These are phyloP conservation scores for Thermomucor indicae-seudaticae DNA, from an alignment of 371 early-diverging fungal species.

Conservation along the genomic window DNA sequence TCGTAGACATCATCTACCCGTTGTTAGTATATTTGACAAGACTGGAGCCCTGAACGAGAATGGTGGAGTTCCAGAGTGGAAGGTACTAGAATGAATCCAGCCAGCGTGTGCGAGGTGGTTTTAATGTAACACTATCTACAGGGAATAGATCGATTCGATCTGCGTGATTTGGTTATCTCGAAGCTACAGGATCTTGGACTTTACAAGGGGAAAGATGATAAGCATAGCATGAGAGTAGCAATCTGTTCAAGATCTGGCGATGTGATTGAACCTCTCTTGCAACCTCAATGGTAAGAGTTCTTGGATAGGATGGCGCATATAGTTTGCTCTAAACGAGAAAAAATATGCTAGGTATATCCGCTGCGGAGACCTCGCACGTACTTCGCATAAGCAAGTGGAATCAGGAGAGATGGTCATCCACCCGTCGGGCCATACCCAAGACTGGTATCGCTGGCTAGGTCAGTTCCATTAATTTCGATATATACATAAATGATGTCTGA, in stretches of 20 bases:
- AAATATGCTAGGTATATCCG: conserved; percentile 73
- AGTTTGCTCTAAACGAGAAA: not conserved
- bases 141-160: conserved; percentile 83
- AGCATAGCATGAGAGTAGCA: conserved; percentile 88
- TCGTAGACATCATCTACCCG: conserved; percentile 77
- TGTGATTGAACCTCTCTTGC: conserved; percentile 95
- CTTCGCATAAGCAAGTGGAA: conserved; percentile 69
- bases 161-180: conserved; percentile 67
- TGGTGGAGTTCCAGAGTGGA: conserved; percentile 53
- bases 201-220: conserved; percentile 71
- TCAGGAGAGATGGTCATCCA: conserved; percentile 69
- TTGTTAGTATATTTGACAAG: conserved; percentile 81
- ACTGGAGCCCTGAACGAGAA: conserved; percentile 70
- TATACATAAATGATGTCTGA: not conserved
- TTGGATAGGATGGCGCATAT: not conserved
- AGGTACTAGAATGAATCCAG: conserved; percentile 26
- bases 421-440: conserved; percentile 79
- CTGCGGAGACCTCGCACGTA: conserved; percentile 74
- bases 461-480: conserved; percentile 13
- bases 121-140: conserved; percentile 9
- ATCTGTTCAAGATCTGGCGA: conserved; percentile 91
- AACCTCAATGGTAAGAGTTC: conserved; percentile 94
- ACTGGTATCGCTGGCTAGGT: conserved; percentile 96
- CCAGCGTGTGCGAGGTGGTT: not conserved
- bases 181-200: conserved; percentile 57